Evolutionary conservation across 495 filamentous ascomycete genomes (phyloP).

Genomic region (Letharia columbiana): DNA sequence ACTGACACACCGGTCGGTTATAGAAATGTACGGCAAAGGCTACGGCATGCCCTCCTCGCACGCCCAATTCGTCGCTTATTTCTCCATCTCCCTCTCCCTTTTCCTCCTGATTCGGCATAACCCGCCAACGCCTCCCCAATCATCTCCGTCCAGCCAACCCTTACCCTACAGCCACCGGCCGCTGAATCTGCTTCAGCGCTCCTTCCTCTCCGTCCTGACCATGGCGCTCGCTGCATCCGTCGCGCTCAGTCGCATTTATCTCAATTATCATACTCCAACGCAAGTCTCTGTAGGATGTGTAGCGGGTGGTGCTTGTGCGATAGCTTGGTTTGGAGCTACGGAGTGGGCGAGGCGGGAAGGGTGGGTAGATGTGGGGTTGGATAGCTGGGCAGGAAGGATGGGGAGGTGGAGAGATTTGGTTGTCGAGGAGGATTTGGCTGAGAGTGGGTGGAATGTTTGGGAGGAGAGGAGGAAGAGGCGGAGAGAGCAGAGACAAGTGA

Average conservation of each 20-base stretch:
- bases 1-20: background rate
- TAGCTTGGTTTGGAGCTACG: conserved; percentile 72
- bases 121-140: conserved; percentile 35
- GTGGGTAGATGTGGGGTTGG: conserved; percentile 64
- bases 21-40: conserved; percentile 80
- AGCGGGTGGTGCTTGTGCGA: conserved; percentile 63
- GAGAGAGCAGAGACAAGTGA: conserved; percentile 1
- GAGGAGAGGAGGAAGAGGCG: conserved; percentile 42
- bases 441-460: conserved; percentile 93
- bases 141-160: conserved; percentile 26
- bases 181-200: conserved; percentile 49
- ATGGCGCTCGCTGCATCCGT: conserved; percentile 57
- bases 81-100: conserved; percentile 69
- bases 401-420: conserved; percentile 74
- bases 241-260: conserved; percentile 72
- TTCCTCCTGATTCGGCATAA: conserved; percentile 74
- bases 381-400: conserved; percentile 54
- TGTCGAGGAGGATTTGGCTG: conserved; percentile 79
- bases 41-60: conserved; percentile 99
- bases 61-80: conserved; percentile 88
- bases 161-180: conserved; percentile 35
- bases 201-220: conserved; percentile 47
- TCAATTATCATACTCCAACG: conserved; percentile 83
- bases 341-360: conserved; percentile 50
- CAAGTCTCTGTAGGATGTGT: conserved; percentile 75